phyloP scores from a whole-genome alignment of 441 rosid species.

The Populus hybrid region DNA sequence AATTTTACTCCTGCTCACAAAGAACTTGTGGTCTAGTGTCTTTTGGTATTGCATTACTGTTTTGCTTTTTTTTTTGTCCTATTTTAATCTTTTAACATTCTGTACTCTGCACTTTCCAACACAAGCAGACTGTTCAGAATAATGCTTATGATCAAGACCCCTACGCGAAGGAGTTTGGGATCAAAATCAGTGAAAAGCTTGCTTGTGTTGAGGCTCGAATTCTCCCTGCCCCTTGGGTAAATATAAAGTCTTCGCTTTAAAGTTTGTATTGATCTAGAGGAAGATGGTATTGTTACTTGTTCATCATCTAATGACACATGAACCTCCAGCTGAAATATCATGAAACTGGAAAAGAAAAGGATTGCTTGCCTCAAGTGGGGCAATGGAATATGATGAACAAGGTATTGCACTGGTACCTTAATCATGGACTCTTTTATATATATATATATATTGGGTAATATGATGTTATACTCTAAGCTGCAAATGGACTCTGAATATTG shows the following conservation, averaged over 20 bases:
- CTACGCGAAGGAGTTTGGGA: constrained; percentile 91
- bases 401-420: constrained; percentile 29
- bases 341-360: constrained; percentile 95
- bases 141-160: constrained; percentile 91
- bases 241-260: not conserved
- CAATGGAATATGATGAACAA: constrained; percentile 99
- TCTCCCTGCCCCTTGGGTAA: constrained; percentile 99
- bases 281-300: not conserved
- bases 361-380: constrained; percentile 96
- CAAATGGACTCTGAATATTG: not conserved
- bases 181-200: constrained; percentile 81
- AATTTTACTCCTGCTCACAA: not conserved
- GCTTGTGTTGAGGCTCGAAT: constrained; percentile 95
- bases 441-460: not conserved
- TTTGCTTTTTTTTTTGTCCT: not conserved
- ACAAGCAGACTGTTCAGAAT: constrained; percentile 71
- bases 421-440: not conserved
- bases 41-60: not conserved
- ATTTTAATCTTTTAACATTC: not conserved
- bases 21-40: not conserved
- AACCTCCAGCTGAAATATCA: constrained; percentile 84
- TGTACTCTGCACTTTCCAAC: constrained; percentile 8
- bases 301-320: constrained; percentile 11
- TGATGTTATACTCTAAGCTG: not conserved
- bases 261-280: not conserved